Base-by-base conservation (phyloP, 208 protist species). In the Porcisia hertigi region DNA sequence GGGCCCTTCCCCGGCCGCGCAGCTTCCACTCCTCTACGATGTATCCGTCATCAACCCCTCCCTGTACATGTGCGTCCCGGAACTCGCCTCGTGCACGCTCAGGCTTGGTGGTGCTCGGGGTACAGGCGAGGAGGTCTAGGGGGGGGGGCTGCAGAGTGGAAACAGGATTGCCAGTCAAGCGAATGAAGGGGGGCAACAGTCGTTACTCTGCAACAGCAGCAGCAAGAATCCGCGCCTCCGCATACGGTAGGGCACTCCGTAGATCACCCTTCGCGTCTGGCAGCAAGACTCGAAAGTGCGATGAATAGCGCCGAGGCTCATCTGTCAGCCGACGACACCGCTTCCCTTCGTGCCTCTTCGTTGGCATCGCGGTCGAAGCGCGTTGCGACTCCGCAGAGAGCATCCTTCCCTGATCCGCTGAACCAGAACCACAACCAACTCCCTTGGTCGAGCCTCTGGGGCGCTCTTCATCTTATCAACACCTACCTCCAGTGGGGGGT, bases 61-160 rank as follows among this genome's bases (percentile, higher is more conserved):
- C 14, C 59, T 81, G 52, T 81, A 81, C 52, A 6, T 12, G n/a
- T 41, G 54, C 14, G 71, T 81, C 12, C 57, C 77, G 2, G 71
- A 64, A 0, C 63, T 81, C 25, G 71, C 71, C 71, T 81, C 18
- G 55, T 81, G 57, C 77, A 81, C 58, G 43, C 71, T 4, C 53
- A 77, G 47, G 65, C 58, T 20, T 77, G 71, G 71, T 77, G 71
- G 71, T 81, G 77, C 43, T 55, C 65, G 34, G 55, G 47, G 12
- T 81, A 81, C 45, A 66, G 71, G 1, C 43, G 5, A 3, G 72
- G 65, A n/a, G 65, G 76, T 6, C 76, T 30, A 30, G 30, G 77
- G 77, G 71, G 30, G 77, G 77, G 71, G 71, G 11, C 23, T 55
- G 30, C 72, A 20, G 18, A 52, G 57, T 39, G 41, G 34, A 41